Evolutionary conservation across 306 rosid genomes (phyloP).

Genomic region (Dicorynia guianensis): DNA sequence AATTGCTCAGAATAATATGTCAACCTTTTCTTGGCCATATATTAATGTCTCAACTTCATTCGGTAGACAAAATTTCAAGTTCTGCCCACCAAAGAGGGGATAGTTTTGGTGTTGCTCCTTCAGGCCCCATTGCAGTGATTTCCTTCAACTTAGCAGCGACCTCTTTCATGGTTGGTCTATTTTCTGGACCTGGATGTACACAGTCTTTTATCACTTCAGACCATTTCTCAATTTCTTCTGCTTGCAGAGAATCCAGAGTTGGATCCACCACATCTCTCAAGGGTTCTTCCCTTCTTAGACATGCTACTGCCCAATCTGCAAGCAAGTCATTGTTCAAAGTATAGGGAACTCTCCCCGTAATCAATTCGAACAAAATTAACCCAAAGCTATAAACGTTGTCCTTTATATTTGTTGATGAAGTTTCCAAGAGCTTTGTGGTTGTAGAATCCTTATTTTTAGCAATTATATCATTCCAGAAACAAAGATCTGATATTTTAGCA

Average conservation of each 20-base stretch:
- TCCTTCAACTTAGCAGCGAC: constrained; percentile 59
- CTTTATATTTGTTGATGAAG: constrained; percentile 46
- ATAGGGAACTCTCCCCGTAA: constrained; percentile 74
- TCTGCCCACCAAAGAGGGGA: constrained; percentile 93
- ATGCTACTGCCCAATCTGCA: constrained; percentile 70
- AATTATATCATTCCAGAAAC: constrained; percentile 67
- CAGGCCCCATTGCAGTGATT: constrained; percentile 68
- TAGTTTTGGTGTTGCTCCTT: constrained; percentile 61
- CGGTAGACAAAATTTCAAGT: constrained; percentile 63
- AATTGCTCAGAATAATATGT: constrained; percentile 4
- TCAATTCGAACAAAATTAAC: constrained; percentile 71
- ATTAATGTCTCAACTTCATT: constrained; percentile 47
- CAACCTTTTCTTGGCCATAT: background rate
- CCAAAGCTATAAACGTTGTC: constrained; percentile 85
- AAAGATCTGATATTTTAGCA: constrained; percentile 79
- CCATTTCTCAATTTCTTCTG: constrained; percentile 60
- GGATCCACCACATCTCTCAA: constrained; percentile 76
- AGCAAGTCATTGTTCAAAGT: constrained; percentile 56
- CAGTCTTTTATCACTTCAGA: constrained; percentile 62
- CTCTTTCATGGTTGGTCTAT: constrained; percentile 70
- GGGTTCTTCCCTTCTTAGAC: constrained; percentile 57
- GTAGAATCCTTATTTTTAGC: constrained; percentile 50
- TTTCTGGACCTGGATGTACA: constrained; percentile 56
- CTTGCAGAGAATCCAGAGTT: constrained; percentile 57
- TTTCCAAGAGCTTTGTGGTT: constrained; percentile 47